Evolutionary conservation across 2,329 filamentous ascomycete species (phyloP).

Genomic region (Nigrospora sphaerica): DNA sequence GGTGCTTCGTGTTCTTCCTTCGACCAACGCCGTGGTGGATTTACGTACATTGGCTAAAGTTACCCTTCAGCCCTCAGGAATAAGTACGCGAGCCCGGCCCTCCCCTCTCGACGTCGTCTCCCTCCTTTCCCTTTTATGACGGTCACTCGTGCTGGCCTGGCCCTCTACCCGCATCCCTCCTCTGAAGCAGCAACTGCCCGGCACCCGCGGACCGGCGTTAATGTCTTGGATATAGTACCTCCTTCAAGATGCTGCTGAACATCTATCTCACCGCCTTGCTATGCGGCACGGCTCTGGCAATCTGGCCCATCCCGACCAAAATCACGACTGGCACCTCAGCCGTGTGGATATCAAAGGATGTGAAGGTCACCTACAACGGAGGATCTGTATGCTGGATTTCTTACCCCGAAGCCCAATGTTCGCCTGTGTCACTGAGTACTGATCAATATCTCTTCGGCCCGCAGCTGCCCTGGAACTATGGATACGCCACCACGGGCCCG

Average conservation of each 20-base stretch:
- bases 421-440: constrained; percentile 7
- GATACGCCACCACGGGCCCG: constrained; percentile 31
- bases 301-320: constrained; percentile 51
- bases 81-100: no score
- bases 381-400: constrained; percentile 42
- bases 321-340: constrained; percentile 43
- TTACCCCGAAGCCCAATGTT: constrained; percentile 15
- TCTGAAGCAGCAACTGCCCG: no score
- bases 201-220: no score
- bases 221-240: no score
- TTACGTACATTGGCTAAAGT: no score
- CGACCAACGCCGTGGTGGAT: no score
- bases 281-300: constrained; percentile 35
- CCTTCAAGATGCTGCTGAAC: constrained; percentile 10
- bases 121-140: no score
- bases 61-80: no score
- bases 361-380: constrained; percentile 53
- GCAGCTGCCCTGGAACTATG: constrained; percentile 42
- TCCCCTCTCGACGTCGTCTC: no score
- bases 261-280: constrained; percentile 30
- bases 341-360: constrained; percentile 44
- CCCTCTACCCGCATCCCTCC: no score
- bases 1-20: no score
- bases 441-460: constrained; percentile 22
- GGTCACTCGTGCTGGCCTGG: no score